phyloP scores from a whole-genome alignment of 805 yeast species.

The Blastobotrys terrestris region DNA sequence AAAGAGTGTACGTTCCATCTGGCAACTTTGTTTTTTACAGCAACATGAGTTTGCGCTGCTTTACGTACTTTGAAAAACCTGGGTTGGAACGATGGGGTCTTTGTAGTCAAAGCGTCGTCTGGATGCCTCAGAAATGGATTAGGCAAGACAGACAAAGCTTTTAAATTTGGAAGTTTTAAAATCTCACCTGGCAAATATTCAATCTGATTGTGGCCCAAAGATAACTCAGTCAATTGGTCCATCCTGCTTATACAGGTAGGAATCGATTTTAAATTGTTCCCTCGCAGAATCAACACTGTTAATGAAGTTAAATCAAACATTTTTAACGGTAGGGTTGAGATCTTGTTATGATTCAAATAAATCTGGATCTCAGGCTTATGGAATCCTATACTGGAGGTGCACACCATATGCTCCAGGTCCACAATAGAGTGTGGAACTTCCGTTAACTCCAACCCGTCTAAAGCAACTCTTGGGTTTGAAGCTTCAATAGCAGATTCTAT shows the following conservation, averaged over 20 bases:
- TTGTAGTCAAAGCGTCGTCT: not conserved
- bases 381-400: slow-evolving; percentile 14
- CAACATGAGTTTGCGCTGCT: not conserved
- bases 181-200: slow-evolving; percentile 33
- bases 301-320: slow-evolving; percentile 30
- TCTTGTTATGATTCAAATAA: slow-evolving; percentile 26
- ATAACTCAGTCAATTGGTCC: slow-evolving; percentile 28
- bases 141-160: slow-evolving; percentile 30
- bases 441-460: slow-evolving; percentile 21
- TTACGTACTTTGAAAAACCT: not conserved
- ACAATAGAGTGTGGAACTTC: slow-evolving; percentile 31
- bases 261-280: slow-evolving; percentile 27
- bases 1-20: not conserved
- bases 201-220: slow-evolving; percentile 32
- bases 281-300: slow-evolving; percentile 32
- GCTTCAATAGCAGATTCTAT: slow-evolving; percentile 16
- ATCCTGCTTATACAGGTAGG: slow-evolving; percentile 32
- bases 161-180: slow-evolving; percentile 23
- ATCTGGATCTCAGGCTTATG: slow-evolving; percentile 25
- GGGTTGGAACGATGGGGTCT: not conserved
- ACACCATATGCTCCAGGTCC: slow-evolving; percentile 29
- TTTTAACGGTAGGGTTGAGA: slow-evolving; percentile 24
- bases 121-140: slow-evolving; percentile 26
- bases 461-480: slow-evolving; percentile 14
- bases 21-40: not conserved